Base-by-base conservation (phyloP, 2,329 filamentous ascomycete species). In the Sordariomycetes sp. region DNA sequence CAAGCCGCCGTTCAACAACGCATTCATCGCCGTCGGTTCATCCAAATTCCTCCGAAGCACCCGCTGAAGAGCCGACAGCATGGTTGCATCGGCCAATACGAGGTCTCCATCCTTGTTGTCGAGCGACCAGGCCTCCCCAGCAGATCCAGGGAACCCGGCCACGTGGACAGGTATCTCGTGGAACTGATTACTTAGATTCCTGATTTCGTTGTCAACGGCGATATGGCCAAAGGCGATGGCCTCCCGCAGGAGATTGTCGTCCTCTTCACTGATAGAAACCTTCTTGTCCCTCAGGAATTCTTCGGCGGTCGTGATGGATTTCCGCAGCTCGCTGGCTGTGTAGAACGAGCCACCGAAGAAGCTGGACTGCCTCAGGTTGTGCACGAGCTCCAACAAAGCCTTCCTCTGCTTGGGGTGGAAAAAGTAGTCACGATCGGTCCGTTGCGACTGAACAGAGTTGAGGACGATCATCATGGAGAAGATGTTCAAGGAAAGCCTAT, bases 391-490 rank as follows among this genome's bases (percentile, higher is more conserved):
- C 28, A 85, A 73, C 14, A 96, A 74, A 46, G 79, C 78, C 61
- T 84, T 86, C 34, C 81, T 75, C 64, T 92, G 92, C 14, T 80
- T 83, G 0, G 82, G 80, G 64, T 96, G 88, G 64, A 97, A 97
- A 62, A 97, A 87, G 67, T 96, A 97, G 68, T 97, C 92, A 58
- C 82, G 77, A 64, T 93, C 93, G 0, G 81, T 84, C 12, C 92
- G 79, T 66, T 97, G 89, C 5, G 91, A 96, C 25, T 92, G 92
- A 1, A 97, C 85, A 0, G 90, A 85, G 67, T 97, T 97, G 63
- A 90, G 86, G 1, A 89, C 86, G 53, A 97, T 82, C 67, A 90
- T 85, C 71, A 94, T 88, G 0, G 89, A 82, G 66, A 97, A 97
- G 1, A 95, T 72, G 63, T 96, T 96, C 28, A 92, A 78, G 0